Percentiles rank a stretch among this genome's conserved stretches.
Evolutionary conservation across 2,329 filamentous ascomycete species (phyloP).

Genomic region (Xylaria sp.): DNA sequence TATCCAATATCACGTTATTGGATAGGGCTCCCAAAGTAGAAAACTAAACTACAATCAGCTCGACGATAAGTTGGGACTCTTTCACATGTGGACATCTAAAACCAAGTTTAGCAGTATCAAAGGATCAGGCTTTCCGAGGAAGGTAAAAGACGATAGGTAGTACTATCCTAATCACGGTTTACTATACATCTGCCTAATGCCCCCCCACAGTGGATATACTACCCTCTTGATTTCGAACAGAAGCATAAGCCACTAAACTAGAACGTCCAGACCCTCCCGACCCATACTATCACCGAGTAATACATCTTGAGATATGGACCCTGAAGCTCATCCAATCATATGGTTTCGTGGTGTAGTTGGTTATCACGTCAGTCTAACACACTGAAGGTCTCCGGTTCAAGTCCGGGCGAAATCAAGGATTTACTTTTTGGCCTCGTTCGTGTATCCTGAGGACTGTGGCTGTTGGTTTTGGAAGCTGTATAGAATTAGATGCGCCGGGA

Average conservation of each 20-base stretch:
- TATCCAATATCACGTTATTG: not conserved
- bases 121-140: too few relatives aligned
- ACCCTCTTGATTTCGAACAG: not conserved
- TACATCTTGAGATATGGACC: not conserved
- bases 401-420: constrained; percentile 46
- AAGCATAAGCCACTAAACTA: not conserved
- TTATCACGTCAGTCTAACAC: constrained; percentile 62
- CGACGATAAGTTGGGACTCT: not conserved
- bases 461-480: not conserved
- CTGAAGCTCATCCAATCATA: not conserved
- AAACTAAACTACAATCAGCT: not conserved
- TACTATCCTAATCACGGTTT: not conserved
- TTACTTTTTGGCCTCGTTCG: not conserved
- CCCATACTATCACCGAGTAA: not conserved
- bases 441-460: not conserved
- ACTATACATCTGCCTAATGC: not conserved
- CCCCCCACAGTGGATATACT: not conserved
- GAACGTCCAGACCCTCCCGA: not conserved
- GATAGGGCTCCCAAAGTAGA: too few relatives aligned
- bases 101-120: not conserved
- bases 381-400: constrained; percentile 53
- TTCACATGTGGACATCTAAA: not conserved
- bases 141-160: not conserved
- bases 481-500: not conserved
- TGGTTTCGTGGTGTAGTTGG: constrained; percentile 54